Evolutionary conservation across 2,329 filamentous ascomycete species (phyloP).

Genomic region (Penicillium sp.): DNA sequence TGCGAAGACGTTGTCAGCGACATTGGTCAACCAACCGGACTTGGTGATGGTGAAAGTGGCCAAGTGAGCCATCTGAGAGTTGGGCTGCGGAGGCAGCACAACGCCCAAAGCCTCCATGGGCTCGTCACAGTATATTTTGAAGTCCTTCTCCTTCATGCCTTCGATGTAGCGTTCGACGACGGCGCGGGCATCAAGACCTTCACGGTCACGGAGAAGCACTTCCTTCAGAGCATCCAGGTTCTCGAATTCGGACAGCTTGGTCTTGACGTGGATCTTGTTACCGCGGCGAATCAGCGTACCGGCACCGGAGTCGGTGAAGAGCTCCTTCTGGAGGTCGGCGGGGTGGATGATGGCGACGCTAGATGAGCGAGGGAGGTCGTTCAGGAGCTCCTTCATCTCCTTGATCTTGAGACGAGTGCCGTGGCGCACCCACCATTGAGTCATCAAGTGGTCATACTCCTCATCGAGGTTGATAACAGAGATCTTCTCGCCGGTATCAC

Average conservation of each 20-base stretch:
- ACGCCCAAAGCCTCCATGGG: conserved; percentile 89
- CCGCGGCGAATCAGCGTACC: conserved; percentile 89
- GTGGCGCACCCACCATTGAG: conserved; percentile 89
- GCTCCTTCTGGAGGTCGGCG: conserved; percentile 89
- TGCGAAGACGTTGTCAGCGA: conserved; percentile 91
- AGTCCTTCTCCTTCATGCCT: conserved; percentile 69
- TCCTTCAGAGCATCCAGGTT: conserved; percentile 75
- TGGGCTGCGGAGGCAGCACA: conserved; percentile 68
- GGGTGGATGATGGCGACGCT: conserved; percentile 98
- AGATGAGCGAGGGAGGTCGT: conserved; percentile 82
- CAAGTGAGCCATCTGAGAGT: conserved; percentile 70
- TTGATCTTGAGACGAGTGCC: conserved; percentile 95
- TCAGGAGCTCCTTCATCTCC: conserved; percentile 91
- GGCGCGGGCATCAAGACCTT: conserved; percentile 74
- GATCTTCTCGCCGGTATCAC: conserved; percentile 90
- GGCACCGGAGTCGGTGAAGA: conserved; percentile 93
- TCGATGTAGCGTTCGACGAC: conserved; percentile 85
- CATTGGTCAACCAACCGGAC: conserved; percentile 88
- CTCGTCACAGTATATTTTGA: conserved; percentile 93
- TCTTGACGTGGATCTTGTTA: conserved; percentile 76
- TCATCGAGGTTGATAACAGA: conserved; percentile 96
- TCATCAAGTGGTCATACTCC: conserved; percentile 90
- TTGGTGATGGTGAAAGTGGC: conserved; percentile 92
- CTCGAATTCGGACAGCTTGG: conserved; percentile 68
- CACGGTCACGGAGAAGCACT: conserved; percentile 74